Percentiles rank a stretch among this genome's conserved stretches.
phyloP scores from a whole-genome alignment of 768 basidiomycete genomes.

The Amanita phalloides region DNA sequence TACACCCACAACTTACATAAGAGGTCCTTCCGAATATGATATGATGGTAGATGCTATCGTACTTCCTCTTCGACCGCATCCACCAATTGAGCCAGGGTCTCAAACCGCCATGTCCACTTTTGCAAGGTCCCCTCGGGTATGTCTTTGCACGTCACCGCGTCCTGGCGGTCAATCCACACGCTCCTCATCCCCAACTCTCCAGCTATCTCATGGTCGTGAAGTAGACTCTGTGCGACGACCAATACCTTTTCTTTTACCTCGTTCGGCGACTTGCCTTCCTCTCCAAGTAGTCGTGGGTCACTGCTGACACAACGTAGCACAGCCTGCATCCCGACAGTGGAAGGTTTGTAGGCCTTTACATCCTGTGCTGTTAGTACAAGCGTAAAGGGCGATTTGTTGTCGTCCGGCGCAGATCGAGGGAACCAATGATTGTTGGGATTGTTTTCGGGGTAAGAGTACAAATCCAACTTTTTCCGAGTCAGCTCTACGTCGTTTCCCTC shows the following conservation, averaged over 20 bases:
- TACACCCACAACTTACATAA: neutral
- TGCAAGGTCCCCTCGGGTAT: conserved; percentile 17
- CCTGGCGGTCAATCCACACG: conserved; percentile 58
- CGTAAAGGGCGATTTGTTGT: conserved; percentile 48
- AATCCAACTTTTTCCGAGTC: conserved; percentile 12
- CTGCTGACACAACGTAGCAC: conserved; percentile 33
- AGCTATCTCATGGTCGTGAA: conserved; percentile 59
- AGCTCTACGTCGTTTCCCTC: conserved; percentile 14
- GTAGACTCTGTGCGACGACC: conserved; percentile 56
- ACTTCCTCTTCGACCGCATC: conserved; percentile 40
- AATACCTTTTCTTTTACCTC: conserved; percentile 39
- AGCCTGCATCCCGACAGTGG: conserved; percentile 39
- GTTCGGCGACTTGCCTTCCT: conserved; percentile 12
- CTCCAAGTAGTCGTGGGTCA: conserved; percentile 29
- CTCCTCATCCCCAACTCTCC: conserved; percentile 41
- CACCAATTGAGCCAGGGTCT: conserved; percentile 50
- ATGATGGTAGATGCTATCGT: neutral
- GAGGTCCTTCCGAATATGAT: neutral
- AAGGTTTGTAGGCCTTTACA: conserved; percentile 64
- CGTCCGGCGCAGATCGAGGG: conserved; percentile 24
- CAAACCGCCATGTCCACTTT: conserved; percentile 42
- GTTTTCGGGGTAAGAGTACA: conserved; percentile 22
- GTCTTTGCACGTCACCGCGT: conserved; percentile 32
- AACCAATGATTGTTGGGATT: conserved; percentile 30
- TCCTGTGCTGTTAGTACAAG: conserved; percentile 65